Percentiles rank a stretch among this genome's conserved stretches.
phyloP scores from a whole-genome alignment of 352 stramenopile genomes.

The Phytopythium sindhum region DNA sequence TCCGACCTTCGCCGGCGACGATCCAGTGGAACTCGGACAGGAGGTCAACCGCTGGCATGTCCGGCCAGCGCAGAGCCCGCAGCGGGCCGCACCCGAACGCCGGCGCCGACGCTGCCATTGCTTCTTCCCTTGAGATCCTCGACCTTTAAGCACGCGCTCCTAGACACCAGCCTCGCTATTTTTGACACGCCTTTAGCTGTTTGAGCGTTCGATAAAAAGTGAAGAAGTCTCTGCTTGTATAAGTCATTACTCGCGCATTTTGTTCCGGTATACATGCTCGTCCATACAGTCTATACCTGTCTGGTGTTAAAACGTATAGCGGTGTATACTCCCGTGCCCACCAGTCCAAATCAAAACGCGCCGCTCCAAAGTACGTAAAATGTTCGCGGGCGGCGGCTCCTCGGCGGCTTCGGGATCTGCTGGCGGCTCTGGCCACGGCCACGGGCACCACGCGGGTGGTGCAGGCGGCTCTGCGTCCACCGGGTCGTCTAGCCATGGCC shows the following conservation, averaged over 20 bases:
- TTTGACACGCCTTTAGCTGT: no score
- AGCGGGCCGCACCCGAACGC: slow-evolving; percentile 7
- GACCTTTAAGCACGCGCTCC: background rate
- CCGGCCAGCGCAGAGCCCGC: slow-evolving; percentile 32
- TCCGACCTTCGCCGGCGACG: background rate
- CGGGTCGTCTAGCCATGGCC: slow-evolving; percentile 10
- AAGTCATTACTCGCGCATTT: no score
- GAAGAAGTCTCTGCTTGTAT: no score
- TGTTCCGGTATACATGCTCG: no score
- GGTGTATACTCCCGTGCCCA: background rate
- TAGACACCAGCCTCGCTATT: no score
- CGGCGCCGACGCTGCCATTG: background rate
- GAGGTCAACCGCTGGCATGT: slow-evolving; percentile 33
- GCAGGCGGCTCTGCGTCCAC: background rate
- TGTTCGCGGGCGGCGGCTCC: slow-evolving; percentile 32
- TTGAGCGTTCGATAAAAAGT: no score
- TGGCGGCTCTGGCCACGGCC: slow-evolving; percentile 12
- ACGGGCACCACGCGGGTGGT: slow-evolving; percentile 20
- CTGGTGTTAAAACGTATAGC: no score
- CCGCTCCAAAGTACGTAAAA: slow-evolving; percentile 4
- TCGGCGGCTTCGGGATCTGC: background rate
- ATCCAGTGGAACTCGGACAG: slow-evolving; percentile 41
- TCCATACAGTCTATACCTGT: background rate
- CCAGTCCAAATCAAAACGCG: background rate
- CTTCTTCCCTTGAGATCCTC: background rate